These are phyloP conservation scores for Leccinum barrowsii DNA, from an alignment of 768 basidiomycete genomes.

Conservation along the genomic window DNA sequence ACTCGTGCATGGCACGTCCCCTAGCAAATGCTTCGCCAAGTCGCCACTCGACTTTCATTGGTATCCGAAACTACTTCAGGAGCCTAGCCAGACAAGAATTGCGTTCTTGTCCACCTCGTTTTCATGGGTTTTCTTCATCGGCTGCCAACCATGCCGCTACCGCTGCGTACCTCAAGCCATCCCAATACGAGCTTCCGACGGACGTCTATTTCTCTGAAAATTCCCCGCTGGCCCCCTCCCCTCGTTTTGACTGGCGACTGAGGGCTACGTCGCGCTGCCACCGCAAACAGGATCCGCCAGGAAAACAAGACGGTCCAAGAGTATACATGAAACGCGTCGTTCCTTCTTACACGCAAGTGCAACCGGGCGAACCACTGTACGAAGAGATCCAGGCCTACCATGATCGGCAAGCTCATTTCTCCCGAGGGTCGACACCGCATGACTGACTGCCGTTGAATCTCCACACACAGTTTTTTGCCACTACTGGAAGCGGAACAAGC, in stretches of 20 bases:
- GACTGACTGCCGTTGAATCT: neutral
- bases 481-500: slow-evolving; percentile 56
- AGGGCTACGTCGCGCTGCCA: slow-evolving; percentile 46
- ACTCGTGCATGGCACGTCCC: slow-evolving; percentile 1
- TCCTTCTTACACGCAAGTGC: slow-evolving; percentile 33
- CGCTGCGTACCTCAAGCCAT: slow-evolving; percentile 11
- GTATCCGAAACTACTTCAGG: slow-evolving; percentile 30
- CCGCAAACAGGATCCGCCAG: slow-evolving; percentile 11
- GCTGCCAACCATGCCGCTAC: neutral
- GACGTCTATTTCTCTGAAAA: slow-evolving; percentile 30
- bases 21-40: slow-evolving; percentile 3
- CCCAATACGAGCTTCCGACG: slow-evolving; percentile 21
- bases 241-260: slow-evolving; percentile 60
- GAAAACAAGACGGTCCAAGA: slow-evolving; percentile 12
- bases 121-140: slow-evolving; percentile 18
- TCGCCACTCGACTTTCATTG: slow-evolving; percentile 27
- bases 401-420: slow-evolving; percentile 40
- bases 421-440: too few species aligned
- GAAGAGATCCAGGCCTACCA: slow-evolving; percentile 53
- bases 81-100: slow-evolving; percentile 10
- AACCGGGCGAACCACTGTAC: slow-evolving; percentile 41
- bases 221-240: slow-evolving; percentile 24
- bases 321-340: slow-evolving; percentile 37
- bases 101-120: neutral
- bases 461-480: slow-evolving; percentile 42